These are phyloP conservation scores for Amorphotheca resinae DNA, from an alignment of 495 filamentous ascomycete genomes.

Conservation along the genomic window DNA sequence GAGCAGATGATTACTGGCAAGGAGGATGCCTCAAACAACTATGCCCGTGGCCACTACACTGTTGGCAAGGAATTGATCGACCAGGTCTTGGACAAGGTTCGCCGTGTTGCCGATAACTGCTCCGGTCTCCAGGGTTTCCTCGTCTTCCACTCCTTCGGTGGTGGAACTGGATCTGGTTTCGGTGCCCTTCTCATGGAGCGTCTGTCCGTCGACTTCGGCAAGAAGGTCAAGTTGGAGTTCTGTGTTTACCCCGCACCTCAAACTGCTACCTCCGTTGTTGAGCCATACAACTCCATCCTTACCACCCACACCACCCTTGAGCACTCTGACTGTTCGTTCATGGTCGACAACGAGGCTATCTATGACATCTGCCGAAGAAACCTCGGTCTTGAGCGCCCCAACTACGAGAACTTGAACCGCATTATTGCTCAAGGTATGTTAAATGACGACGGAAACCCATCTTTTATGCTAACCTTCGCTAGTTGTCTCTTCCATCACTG, in stretches of 20 bases:
- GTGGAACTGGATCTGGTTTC: constrained; percentile 96
- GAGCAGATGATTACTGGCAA: constrained; percentile 99
- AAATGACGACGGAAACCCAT: constrained; percentile 2
- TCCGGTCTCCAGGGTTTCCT: constrained; percentile 96
- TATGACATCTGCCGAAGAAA: constrained; percentile 99
- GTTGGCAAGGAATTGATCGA: constrained; percentile 98
- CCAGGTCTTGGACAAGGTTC: constrained; percentile 90
- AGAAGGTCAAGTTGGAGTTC: constrained; percentile 99
- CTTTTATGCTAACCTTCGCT: constrained; percentile 3
- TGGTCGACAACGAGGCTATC: constrained; percentile 99
- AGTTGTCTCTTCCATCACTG: constrained; percentile 97
- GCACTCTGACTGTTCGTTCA: constrained; percentile 98
- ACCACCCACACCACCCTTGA: constrained; percentile 98
- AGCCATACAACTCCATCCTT: constrained; percentile 98
- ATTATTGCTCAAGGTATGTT: constrained; percentile 81
- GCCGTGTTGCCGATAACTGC: constrained; percentile 92
- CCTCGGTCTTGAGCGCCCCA: constrained; percentile 89
- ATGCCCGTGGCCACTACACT: constrained; percentile 96
- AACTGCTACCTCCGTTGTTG: constrained; percentile 92
- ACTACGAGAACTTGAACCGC: constrained; percentile 97
- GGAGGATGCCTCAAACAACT: constrained; percentile 99
- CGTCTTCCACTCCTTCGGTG: constrained; percentile 99
- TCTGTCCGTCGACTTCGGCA: constrained; percentile 94
- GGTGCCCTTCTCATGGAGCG: constrained; percentile 96
- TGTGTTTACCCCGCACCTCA: constrained; percentile 96